Base-by-base conservation (phyloP, 345 rosid genomes). In the Anacardium occidentale region DNA sequence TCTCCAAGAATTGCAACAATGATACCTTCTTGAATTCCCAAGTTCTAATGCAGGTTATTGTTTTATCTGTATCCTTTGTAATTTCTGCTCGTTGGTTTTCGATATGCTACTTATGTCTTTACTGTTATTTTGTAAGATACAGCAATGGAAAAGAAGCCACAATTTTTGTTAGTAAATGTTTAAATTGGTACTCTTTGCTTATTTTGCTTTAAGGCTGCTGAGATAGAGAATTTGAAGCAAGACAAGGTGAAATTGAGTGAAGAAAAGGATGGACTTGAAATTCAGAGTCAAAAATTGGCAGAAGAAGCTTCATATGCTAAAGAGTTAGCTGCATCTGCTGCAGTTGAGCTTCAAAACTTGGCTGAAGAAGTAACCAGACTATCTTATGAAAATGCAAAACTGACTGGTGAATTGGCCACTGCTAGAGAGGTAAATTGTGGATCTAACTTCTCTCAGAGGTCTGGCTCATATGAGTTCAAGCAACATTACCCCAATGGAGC, bases 241-340 rank as follows among this genome's bases (percentile, higher is more conserved):
- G 91, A 85, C 50, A 83, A 79, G 67, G 73, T 74, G 45, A 82
- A 70, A 62, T 47, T 89, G 72, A 44, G 54, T 58, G 90, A 87
- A 81, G 86, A 84, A 72, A 87, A 85, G 79, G 87, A 85, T 52
- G 88, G 85, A 54, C 84, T 87, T 74, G 87, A 79, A 72, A 79
- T 84, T 78, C 84, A 82, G 13, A 26, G 83, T 73, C 79, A 71
- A 64, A 89, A 87, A 73, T 67, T 87, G 68, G 84, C 84, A 51
- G 90, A 89, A 78, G 91, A 87, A 84, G 87, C 91, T 63, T 80
- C 91, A 52, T 89, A 85, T 81, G 91, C 94, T 66, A 89, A 87
- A 70, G 91, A 85, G 81, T 77, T 87, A 77, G 94, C 91, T 12
- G 78, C 90, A 4, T 89, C 94, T 32, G 94, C 94, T 0, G 90